phyloP scores from a whole-genome alignment of 306 rosid genomes.

The Leucaena leucocephala region DNA sequence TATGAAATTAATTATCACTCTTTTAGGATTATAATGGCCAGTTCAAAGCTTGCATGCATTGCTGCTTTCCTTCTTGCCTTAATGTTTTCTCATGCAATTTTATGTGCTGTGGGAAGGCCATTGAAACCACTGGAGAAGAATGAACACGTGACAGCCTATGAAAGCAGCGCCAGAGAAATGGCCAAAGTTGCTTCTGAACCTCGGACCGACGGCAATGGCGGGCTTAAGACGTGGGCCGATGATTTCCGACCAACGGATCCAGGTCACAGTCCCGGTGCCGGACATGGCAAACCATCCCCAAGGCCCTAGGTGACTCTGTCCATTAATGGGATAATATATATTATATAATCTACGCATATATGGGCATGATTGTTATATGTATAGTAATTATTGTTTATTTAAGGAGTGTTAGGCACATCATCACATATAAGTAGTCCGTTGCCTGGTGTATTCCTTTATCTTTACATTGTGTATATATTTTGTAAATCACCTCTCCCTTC shows the following conservation, averaged over 20 bases:
- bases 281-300: slow-evolving; percentile 59
- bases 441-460: slow-evolving; percentile 6
- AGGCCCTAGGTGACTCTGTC: slow-evolving; percentile 29
- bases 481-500: slow-evolving; percentile 10
- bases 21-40: slow-evolving; percentile 41
- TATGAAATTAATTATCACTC: neutral
- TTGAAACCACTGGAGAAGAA: slow-evolving; percentile 23
- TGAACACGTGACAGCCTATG: neutral
- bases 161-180: neutral
- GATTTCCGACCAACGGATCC: slow-evolving; percentile 75
- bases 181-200: neutral
- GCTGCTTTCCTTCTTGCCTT: slow-evolving; percentile 44
- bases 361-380: neutral
- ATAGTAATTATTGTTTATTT: neutral
- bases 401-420: neutral
- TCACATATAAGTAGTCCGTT: neutral
- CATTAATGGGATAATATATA: neutral
- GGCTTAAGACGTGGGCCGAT: slow-evolving; percentile 27
- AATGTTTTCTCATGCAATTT: slow-evolving; percentile 31
- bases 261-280: slow-evolving; percentile 93
- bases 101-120: slow-evolving; percentile 45
- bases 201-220: neutral
- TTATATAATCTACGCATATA: no score
- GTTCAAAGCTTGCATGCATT: slow-evolving; percentile 38
- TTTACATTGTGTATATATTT: neutral